Conservation (phyloP, 306 rosid genomes). For the Senna siamea region DNA sequence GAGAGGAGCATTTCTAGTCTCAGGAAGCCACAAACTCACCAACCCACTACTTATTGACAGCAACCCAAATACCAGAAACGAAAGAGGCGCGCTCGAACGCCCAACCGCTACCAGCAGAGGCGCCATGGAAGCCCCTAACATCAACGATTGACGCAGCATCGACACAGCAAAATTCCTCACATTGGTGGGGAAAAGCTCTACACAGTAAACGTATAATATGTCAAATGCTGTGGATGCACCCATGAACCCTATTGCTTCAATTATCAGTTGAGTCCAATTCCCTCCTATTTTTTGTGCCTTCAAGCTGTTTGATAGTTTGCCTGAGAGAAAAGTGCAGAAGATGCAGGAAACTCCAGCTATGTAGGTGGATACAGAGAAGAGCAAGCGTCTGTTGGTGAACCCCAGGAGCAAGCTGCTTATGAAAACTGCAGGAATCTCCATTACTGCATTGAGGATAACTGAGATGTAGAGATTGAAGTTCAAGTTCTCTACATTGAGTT, state of each 20-base stretch:
- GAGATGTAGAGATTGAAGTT: constrained; percentile 36
- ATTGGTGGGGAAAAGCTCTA: constrained; percentile 46
- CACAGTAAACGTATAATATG: constrained; percentile 38
- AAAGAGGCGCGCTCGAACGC: constrained; percentile 36
- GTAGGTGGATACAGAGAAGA: constrained; percentile 33
- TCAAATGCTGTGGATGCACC: constrained; percentile 45
- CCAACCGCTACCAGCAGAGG: constrained; percentile 41
- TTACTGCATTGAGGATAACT: constrained; percentile 34
- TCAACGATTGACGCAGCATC: constrained; percentile 36
- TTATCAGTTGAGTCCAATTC: constrained; percentile 22
- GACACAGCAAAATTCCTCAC: constrained; percentile 46
- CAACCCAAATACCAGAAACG: constrained; percentile 23
- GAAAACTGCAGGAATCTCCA: constrained; percentile 40
- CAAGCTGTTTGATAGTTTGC: neutral
- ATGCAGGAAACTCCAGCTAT: constrained; percentile 33
- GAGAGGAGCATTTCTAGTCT: constrained; percentile 42
- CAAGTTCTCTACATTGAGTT: constrained; percentile 44
- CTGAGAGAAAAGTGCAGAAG: constrained; percentile 30
- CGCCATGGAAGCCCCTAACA: constrained; percentile 44
- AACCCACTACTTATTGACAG: constrained; percentile 25
- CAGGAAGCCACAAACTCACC: constrained; percentile 37
- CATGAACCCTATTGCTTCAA: constrained; percentile 43
- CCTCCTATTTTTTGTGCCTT: constrained; percentile 21
- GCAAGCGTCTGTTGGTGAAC: constrained; percentile 24
- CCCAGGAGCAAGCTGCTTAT: constrained; percentile 35